Conservation (phyloP, 2,329 filamentous ascomycete genomes). For the Verticillium nubilum region DNA sequence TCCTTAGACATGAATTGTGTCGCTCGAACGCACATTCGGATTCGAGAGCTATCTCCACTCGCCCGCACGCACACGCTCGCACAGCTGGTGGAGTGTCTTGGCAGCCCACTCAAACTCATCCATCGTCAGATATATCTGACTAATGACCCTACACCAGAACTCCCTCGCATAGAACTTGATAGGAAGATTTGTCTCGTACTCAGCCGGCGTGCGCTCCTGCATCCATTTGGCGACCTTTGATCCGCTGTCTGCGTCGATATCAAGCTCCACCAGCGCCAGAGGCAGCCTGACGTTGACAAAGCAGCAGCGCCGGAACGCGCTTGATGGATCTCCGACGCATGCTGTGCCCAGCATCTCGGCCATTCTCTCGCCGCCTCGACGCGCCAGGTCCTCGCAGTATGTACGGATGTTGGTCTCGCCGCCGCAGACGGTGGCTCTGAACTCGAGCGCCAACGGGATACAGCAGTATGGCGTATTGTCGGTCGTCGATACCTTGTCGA, state of each 20-base stretch:
- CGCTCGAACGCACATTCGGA: no score
- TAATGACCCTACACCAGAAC: conserved; percentile 60
- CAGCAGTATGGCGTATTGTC: conserved; percentile 61
- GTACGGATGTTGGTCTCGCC: conserved; percentile 58
- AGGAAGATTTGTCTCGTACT: conserved; percentile 53
- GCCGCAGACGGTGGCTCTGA: conserved; percentile 54
- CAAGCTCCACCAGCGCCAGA: conserved; percentile 39
- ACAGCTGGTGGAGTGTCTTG: conserved; percentile 32
- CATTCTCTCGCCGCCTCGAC: conserved; percentile 48
- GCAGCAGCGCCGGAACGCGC: neutral
- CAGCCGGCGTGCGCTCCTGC: conserved; percentile 29
- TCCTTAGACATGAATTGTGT: no score
- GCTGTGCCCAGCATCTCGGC: conserved; percentile 43
- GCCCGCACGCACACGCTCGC: conserved; percentile 1
- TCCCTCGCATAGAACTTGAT: conserved; percentile 47
- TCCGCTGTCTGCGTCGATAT: conserved; percentile 1
- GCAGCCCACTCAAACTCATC: conserved; percentile 61
- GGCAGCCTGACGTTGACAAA: neutral
- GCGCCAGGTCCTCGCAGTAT: conserved; percentile 51
- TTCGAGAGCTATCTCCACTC: neutral
- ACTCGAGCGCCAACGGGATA: conserved; percentile 56
- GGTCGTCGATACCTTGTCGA: conserved; percentile 61
- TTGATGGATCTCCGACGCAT: neutral
- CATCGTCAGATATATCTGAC: conserved; percentile 61
- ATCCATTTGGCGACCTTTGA: conserved; percentile 21